Base-by-base conservation (phyloP, 2,329 filamentous ascomycete species). In the Didymella arachidicola region DNA sequence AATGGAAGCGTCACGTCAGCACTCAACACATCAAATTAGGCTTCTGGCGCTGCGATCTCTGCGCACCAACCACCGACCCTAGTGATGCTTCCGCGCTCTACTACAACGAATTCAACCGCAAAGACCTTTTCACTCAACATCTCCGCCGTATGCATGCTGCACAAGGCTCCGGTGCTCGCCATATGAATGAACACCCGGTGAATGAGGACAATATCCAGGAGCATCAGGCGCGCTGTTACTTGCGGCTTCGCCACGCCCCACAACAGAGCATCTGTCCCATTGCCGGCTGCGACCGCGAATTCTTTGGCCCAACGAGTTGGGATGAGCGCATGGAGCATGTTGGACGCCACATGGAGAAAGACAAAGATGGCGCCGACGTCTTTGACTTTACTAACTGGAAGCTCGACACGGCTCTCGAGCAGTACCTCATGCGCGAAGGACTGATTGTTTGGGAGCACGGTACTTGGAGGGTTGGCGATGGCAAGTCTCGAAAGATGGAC, bases 51-150 rank as follows among this genome's bases (percentile, higher is more conserved):
- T 98, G 93, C 79, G 84, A 88, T 64, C 80, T 89, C 30, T 89
- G 86, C 60, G 71, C 76, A 7, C 74, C 58, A n/a, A 72, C 64
- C n/a, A 66, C 72, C 18, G 74, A 76, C 36, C 65, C 73, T 12
- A 62, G 67, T 39, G 71, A 77, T 53, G 60, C 68, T 18, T 39
- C 65, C 16, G 65, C 60, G 44, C 42, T 63, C 59, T 71, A 73
- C 52, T 66, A 74, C 38, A 87, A 89, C 67, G 88, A 87, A 75
- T 97, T 97, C 81, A 96, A 96, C 77, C 89, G 93, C 70, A 96
- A 96, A 74, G 93, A 97, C 70, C 85, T 97, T 10, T 97, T 93
- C 79, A 92, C 89, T 0, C 92, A 96, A 70, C 94, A 97, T 72
- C 83, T 94, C 2, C 86, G 91, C 6, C 89, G 94, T 45, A 96